Evolutionary conservation across 257 asterid species (phyloP), one percentile per base, ranked within the genome.

Genomic region (Handroanthus guayacan): DNA sequence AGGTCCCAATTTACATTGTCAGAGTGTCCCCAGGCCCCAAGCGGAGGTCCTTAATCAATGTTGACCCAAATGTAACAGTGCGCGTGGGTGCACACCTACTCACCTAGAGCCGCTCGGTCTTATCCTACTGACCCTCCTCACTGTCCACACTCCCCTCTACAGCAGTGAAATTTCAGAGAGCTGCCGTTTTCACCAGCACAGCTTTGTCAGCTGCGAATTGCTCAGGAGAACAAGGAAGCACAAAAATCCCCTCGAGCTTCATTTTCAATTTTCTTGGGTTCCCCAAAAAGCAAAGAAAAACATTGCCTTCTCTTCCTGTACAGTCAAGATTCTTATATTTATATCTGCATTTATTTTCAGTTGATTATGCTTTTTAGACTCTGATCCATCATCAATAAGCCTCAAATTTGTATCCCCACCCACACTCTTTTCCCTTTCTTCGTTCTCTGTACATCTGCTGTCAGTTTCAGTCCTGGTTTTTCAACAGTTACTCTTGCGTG

Each of bases 141-240:
- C 74, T 50, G 39, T 62, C 73, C 67, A 68, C 70, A 47, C 73
- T 58, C 69, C 54, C 77, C 36, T 58, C 56, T 25, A 72, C 45
- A 62, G 76, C 86, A 74, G 84, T 82, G 74, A 72, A 77, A 74
- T 38, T 9, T 58, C 76, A 81, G 86, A 79, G 92, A 84, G 71
- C 84, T 58, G 92, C 93, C 92, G 89, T 82, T 88, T 84, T 90
- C 93, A 85, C 77, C 84, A 41, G 70, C 80, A 45, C 83, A 83
- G 78, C 84, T 80, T 75, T 78, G 80, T 73, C 86, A 78, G 79
- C 82, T 69, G 66, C 77, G 39, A 50, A 75, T 69, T 61, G 18
- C 64, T 18, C 61, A 67, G 31, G 51, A 17, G 62, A 62, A 62
- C 57, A 52, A 61, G 14, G 60, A 54, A 34, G 17, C 52, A 62